Evolutionary conservation across 1,139 yeast species (phyloP).

Genomic region (Hansenula sp.): DNA sequence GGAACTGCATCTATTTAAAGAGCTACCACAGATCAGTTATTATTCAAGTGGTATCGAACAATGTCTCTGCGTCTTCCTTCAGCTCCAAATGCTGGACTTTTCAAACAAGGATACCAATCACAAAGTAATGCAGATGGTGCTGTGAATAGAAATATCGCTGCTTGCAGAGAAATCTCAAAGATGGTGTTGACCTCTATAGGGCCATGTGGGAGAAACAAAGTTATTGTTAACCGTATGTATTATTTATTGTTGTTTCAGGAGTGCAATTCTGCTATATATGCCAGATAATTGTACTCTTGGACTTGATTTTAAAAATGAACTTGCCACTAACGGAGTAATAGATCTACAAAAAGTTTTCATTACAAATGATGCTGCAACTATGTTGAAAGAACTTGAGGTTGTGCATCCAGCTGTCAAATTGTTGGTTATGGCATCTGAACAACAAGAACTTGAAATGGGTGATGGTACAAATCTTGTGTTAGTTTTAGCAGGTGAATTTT

Average conservation of each 20-base stretch:
- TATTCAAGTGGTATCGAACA: too few species aligned
- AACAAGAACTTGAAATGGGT: slow-evolving; percentile 90
- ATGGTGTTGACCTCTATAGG: slow-evolving; percentile 95
- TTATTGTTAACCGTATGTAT: slow-evolving; percentile 64
- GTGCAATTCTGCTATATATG: too few species aligned
- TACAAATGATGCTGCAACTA: slow-evolving; percentile 96
- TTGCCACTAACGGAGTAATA: slow-evolving; percentile 2
- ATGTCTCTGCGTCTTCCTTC: slow-evolving; percentile 92
- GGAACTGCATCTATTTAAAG: too few species aligned
- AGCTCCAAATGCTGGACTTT: slow-evolving; percentile 90
- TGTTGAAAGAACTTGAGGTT: slow-evolving; percentile 87
- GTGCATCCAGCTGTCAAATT: slow-evolving; percentile 97
- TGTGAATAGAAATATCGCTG: slow-evolving; percentile 84
- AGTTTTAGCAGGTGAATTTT: slow-evolving; percentile 85
- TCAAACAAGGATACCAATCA: slow-evolving; percentile 94
- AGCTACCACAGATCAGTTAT: too few species aligned
- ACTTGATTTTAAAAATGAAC: too few species aligned
- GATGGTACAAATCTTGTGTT: slow-evolving; percentile 71
- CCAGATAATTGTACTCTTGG: too few species aligned
- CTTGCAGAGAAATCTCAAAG: slow-evolving; percentile 87
- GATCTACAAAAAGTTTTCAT: slow-evolving; percentile 73
- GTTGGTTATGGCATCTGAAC: slow-evolving; percentile 93
- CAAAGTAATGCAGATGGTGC: slow-evolving; percentile 93
- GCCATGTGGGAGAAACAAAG: slow-evolving; percentile 95
- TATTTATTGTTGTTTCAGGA: too few species aligned